A percentile compares a stretch with the other conserved stretches of the same genome.
Conservation (phyloP, 768 basidiomycete species). For the Mycena metata region DNA sequence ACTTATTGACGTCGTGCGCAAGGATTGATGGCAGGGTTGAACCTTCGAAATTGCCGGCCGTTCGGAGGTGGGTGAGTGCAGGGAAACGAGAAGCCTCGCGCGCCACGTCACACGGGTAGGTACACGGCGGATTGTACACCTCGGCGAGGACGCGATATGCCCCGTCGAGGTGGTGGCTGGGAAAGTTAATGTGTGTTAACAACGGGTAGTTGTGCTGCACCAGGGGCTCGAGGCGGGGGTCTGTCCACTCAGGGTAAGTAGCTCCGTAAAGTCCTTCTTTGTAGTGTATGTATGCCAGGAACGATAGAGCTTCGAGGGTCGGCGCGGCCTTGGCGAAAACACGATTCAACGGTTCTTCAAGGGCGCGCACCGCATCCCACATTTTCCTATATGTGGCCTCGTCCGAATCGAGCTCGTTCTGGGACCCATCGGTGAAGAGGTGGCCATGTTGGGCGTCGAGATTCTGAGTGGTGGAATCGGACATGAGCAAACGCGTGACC, state of each 20-base stretch:
- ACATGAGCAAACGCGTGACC: slow-evolving; percentile 11
- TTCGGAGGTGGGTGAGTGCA: slow-evolving; percentile 13
- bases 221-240: slow-evolving; percentile 17
- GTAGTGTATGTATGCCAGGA: slow-evolving; percentile 14
- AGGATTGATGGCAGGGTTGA: slow-evolving; percentile 6
- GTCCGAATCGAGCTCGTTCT: slow-evolving; percentile 1
- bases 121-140: slow-evolving; percentile 8
- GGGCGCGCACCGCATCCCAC: slow-evolving; percentile 5
- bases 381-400: not conserved
- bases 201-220: slow-evolving; percentile 19
- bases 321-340: slow-evolving; percentile 12
- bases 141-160: slow-evolving; percentile 6
- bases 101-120: not conserved
- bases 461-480: slow-evolving; percentile 16
- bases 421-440: slow-evolving; percentile 5
- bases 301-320: slow-evolving; percentile 18
- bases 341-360: slow-evolving; percentile 19
- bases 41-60: not conserved
- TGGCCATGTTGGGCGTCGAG: slow-evolving; percentile 9
- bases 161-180: slow-evolving; percentile 7
- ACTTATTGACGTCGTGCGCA: not conserved
- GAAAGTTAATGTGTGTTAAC: slow-evolving; percentile 12
- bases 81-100: slow-evolving; percentile 4
- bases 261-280: not conserved
- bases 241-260: slow-evolving; percentile 11